Percentiles rank a stretch among this genome's conserved stretches.
Conservation (phyloP, 2,329 filamentous ascomycete species). For the Aspergillus oerlinghausenensis region DNA sequence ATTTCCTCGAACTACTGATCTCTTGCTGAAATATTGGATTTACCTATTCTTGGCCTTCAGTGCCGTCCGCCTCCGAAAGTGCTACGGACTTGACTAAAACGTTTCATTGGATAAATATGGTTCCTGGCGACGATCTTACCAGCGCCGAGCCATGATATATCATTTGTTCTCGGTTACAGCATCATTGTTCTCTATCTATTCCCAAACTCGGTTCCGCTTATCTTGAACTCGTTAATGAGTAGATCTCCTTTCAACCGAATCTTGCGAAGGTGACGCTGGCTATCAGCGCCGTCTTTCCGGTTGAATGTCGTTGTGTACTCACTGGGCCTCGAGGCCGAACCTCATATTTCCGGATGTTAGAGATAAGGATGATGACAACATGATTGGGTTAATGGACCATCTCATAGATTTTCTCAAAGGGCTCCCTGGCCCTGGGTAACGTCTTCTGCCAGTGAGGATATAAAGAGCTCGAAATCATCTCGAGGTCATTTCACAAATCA, state of each 20-base stretch:
- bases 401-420: neutral
- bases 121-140: neutral
- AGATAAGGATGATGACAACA: neutral
- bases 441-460: neutral
- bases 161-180: no score
- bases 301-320: neutral
- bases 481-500: neutral
- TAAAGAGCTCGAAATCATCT: slow-evolving; percentile 4
- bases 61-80: no score
- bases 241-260: neutral
- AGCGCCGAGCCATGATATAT: neutral
- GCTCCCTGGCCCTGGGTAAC: neutral
- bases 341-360: neutral
- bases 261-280: neutral
- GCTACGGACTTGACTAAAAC: no score
- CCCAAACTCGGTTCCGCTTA: neutral
- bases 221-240: neutral
- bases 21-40: no score
- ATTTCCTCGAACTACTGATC: neutral
- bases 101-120: neutral
- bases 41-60: no score
- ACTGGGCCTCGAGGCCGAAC: neutral
- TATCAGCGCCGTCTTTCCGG: neutral
- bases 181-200: neutral
- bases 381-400: neutral